Evolutionary conservation across 768 basidiomycete genomes (phyloP).

Genomic region (Guyanaporus albipodus): DNA sequence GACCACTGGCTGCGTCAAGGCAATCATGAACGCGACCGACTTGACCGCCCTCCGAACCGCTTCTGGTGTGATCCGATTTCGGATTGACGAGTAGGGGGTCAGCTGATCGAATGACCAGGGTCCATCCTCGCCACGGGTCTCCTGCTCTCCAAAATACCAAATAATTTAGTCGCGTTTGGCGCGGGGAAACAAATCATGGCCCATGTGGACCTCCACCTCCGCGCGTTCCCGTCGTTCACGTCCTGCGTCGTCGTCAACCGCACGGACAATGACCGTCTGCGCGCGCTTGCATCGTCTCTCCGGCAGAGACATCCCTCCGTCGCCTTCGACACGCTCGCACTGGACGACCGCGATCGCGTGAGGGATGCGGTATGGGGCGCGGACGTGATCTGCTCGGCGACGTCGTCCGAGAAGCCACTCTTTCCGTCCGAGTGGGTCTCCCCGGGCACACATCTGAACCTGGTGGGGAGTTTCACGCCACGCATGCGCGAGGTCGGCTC

Average conservation of each 20-base stretch:
- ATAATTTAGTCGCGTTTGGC: slow-evolving; percentile 59
- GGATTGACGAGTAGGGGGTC: neutral
- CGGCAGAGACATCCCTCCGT: slow-evolving; percentile 25
- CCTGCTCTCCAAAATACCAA: slow-evolving; percentile 41
- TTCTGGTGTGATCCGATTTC: slow-evolving; percentile 48
- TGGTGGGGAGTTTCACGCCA: slow-evolving; percentile 81
- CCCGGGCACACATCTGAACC: slow-evolving; percentile 61
- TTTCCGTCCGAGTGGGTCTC: slow-evolving; percentile 65
- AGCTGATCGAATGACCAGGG: slow-evolving; percentile 38
- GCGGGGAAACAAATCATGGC: slow-evolving; percentile 67
- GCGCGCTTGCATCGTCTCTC: slow-evolving; percentile 33
- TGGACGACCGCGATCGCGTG: slow-evolving; percentile 6
- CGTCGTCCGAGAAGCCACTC: slow-evolving; percentile 64
- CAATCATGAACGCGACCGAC: slow-evolving; percentile 70
- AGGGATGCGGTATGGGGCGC: slow-evolving; percentile 14
- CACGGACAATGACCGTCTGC: slow-evolving; percentile 43
- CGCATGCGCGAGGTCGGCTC: slow-evolving; percentile 74
- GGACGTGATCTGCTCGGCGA: slow-evolving; percentile 67
- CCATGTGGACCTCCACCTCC: slow-evolving; percentile 60
- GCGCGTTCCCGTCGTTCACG: slow-evolving; percentile 50
- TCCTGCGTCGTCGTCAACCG: slow-evolving; percentile 64
- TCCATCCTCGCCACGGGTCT: slow-evolving; percentile 64
- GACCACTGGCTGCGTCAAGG: slow-evolving; percentile 60
- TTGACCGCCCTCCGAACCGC: slow-evolving; percentile 83
- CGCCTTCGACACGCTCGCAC: slow-evolving; percentile 9